A percentile compares a stretch with the other conserved stretches of the same genome.
Conservation (phyloP, 2,329 filamentous ascomycete genomes). For the Aschersonia sp. region DNA sequence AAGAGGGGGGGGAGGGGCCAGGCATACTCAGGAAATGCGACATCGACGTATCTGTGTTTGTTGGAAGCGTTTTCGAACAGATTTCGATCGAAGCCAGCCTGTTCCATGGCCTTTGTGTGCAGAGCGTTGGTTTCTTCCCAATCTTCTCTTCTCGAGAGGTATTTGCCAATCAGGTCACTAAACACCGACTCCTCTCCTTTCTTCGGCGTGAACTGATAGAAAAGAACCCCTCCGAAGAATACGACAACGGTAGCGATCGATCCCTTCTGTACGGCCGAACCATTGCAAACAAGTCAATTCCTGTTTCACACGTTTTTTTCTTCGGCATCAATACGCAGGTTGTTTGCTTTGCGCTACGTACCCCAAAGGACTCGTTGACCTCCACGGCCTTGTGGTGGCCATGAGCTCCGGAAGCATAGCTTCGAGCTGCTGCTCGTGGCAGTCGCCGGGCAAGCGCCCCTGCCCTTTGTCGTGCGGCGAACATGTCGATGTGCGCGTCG, state of each 20-base stretch:
- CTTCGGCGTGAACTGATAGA: conserved; percentile 34
- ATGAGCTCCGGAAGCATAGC: conserved; percentile 40
- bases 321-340: neutral
- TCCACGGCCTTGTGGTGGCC: conserved; percentile 29
- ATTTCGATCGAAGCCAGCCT: conserved; percentile 43
- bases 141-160: conserved; percentile 30
- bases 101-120: conserved; percentile 35
- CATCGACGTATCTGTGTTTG: conserved; percentile 32
- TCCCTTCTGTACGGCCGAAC: conserved; percentile 22
- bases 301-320: neutral
- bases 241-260: conserved; percentile 31
- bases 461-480: conserved; percentile 30
- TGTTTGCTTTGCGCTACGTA: conserved; percentile 22
- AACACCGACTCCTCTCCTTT: conserved; percentile 35
- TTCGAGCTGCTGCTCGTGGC: conserved; percentile 24
- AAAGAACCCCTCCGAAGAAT: conserved; percentile 26
- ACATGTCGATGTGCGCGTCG: conserved; percentile 16
- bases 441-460: conserved; percentile 21
- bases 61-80: conserved; percentile 31
- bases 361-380: conserved; percentile 40
- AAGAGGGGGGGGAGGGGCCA: too few relatives aligned
- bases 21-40: conserved; percentile 45
- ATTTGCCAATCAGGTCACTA: conserved; percentile 29
- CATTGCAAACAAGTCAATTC: too few relatives aligned
- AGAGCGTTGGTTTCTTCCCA: conserved; percentile 38